Percentiles rank a stretch among this genome's conserved stretches.
Conservation (phyloP, 352 stramenopile species). For the Phytophthora pseudosyringae region DNA sequence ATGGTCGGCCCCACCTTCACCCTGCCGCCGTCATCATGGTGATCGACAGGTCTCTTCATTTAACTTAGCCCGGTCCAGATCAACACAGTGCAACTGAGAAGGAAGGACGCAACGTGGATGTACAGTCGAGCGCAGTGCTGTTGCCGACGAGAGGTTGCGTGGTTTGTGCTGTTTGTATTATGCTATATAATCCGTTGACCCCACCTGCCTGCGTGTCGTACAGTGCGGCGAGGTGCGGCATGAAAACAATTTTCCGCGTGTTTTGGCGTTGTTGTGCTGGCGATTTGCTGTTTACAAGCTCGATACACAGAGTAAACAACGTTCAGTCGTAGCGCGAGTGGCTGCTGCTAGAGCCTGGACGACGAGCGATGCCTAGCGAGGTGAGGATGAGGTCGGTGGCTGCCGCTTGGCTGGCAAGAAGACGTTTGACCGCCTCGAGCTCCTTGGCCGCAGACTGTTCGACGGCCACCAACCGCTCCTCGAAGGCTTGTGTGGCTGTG, state of each 20-base stretch:
- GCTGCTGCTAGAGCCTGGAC: slow-evolving; percentile 17
- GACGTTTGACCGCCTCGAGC: slow-evolving; percentile 49
- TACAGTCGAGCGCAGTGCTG: slow-evolving; percentile 13
- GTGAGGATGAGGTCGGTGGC: slow-evolving; percentile 64
- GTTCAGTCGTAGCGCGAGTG: slow-evolving; percentile 28
- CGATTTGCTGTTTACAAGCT: no score
- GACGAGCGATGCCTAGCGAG: slow-evolving; percentile 49
- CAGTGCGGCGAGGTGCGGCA: slow-evolving; percentile 2
- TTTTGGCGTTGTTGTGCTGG: no score
- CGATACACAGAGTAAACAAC: neutral
- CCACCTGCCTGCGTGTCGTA: neutral
- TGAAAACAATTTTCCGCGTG: slow-evolving; percentile 7
- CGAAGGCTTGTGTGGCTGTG: slow-evolving; percentile 56
- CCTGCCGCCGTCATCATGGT: slow-evolving; percentile 43
- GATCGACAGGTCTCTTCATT: slow-evolving; percentile 16
- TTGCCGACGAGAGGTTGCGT: slow-evolving; percentile 7
- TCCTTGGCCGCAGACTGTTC: slow-evolving; percentile 52
- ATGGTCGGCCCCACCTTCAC: slow-evolving; percentile 68
- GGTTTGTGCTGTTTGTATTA: slow-evolving; percentile 30
- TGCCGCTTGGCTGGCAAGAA: slow-evolving; percentile 47
- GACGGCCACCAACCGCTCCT: slow-evolving; percentile 58
- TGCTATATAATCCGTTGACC: slow-evolving; percentile 33
- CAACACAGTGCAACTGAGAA: neutral
- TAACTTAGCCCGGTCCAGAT: slow-evolving; percentile 27
- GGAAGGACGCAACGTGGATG: slow-evolving; percentile 20